Conservation (phyloP, 768 basidiomycete species). For the Boletus sp. region DNA sequence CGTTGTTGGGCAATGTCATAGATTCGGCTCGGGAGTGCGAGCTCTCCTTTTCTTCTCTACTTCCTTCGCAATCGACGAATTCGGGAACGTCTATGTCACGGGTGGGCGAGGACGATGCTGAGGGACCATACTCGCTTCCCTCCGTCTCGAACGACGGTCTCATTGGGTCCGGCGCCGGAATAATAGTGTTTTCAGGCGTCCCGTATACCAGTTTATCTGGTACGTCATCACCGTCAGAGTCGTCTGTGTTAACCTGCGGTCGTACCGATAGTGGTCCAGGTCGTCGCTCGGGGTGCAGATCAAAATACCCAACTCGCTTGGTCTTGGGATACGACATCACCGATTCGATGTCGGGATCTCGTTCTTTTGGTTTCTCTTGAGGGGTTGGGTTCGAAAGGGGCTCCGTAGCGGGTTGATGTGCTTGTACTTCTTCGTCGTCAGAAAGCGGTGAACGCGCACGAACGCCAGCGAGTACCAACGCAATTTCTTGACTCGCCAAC, state of each 20-base stretch:
- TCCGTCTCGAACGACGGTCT: constrained; percentile 33
- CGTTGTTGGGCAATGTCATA: constrained; percentile 23
- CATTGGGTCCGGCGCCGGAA: constrained; percentile 23
- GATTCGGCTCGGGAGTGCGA: constrained; percentile 28
- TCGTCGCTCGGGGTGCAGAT: constrained; percentile 71
- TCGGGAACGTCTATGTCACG: constrained; percentile 33
- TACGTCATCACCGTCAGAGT: constrained; percentile 35
- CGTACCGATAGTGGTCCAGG: constrained; percentile 31
- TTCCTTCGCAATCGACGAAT: constrained; percentile 20
- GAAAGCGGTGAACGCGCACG: constrained; percentile 34
- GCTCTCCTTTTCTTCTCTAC: constrained; percentile 23
- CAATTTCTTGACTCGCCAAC: constrained; percentile 68
- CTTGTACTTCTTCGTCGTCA: constrained; percentile 39
- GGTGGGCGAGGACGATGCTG: constrained; percentile 24
- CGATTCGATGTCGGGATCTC: constrained; percentile 46
- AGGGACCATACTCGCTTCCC: constrained; percentile 33
- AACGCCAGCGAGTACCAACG: constrained; percentile 62
- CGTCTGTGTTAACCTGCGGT: constrained; percentile 27
- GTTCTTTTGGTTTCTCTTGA: constrained; percentile 39
- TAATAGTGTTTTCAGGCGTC: constrained; percentile 18
- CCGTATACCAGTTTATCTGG: constrained; percentile 35
- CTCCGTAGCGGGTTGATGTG: constrained; percentile 18
- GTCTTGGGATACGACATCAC: constrained; percentile 34
- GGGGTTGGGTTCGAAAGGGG: not conserved
- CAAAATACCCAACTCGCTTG: constrained; percentile 66